phyloP scores from a whole-genome alignment of 1,284 basidiomycete genomes.

The Ceratobasidium sp. region DNA sequence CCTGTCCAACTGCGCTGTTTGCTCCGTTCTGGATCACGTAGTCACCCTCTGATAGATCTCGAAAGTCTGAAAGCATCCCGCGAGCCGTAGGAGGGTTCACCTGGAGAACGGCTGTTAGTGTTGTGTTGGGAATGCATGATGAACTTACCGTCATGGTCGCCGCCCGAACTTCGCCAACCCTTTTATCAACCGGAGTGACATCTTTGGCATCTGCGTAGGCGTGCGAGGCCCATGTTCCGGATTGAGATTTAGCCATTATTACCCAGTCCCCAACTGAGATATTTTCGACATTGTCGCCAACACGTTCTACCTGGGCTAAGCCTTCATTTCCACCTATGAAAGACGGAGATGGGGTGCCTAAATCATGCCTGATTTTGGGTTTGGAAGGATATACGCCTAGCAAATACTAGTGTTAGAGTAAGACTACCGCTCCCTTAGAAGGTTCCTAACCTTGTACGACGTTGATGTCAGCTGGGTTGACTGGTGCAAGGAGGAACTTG shows the following conservation, averaged over 20 bases:
- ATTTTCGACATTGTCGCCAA: conserved; percentile 60
- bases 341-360: conserved; percentile 56
- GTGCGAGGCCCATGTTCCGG: conserved; percentile 82
- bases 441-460: conserved; percentile 32
- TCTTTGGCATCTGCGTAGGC: conserved; percentile 69
- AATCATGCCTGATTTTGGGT: conserved; percentile 60
- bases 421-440: conserved; percentile 52
- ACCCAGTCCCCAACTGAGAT: conserved; percentile 78
- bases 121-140: conserved; percentile 9
- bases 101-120: conserved; percentile 57
- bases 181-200: conserved; percentile 71
- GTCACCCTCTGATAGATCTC: conserved; percentile 71
- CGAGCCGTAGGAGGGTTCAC: conserved; percentile 87
- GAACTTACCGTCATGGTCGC: conserved; percentile 77
- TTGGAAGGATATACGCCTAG: conserved; percentile 81
- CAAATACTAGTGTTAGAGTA: conserved; percentile 65
- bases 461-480: conserved; percentile 78
- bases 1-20: conserved; percentile 83
- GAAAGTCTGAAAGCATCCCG: conserved; percentile 81
- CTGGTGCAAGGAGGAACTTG: conserved; percentile 78
- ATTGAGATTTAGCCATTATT: conserved; percentile 74
- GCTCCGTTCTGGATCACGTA: conserved; percentile 88
- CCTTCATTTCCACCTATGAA: conserved; percentile 86
- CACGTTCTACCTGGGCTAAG: conserved; percentile 69
- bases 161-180: conserved; percentile 71